These are phyloP conservation scores for Boletus mariae DNA, from an alignment of 1,284 basidiomycete species.

Conservation along the genomic window DNA sequence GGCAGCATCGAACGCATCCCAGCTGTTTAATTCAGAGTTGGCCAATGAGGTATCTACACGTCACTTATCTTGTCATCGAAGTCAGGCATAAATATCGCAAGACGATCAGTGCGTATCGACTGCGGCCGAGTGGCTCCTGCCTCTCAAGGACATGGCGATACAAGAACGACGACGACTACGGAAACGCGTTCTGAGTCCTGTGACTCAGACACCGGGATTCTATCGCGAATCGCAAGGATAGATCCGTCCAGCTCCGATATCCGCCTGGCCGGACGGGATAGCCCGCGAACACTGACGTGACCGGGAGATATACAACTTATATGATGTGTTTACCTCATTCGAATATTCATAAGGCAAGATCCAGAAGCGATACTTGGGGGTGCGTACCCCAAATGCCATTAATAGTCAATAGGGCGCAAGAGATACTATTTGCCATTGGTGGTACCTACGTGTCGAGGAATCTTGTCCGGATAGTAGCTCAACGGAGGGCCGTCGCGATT, in stretches of 20 bases:
- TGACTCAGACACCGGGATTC: neutral
- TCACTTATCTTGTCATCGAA: neutral
- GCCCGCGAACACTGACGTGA: neutral
- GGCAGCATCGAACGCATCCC: neutral
- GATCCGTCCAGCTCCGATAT: constrained; percentile 13
- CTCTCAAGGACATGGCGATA: neutral
- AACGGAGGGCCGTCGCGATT: constrained; percentile 16
- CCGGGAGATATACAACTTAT: neutral
- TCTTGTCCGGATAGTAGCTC: neutral
- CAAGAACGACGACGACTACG: neutral
- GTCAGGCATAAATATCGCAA: neutral
- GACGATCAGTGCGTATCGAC: neutral
- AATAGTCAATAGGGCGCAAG: neutral
- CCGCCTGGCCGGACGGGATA: constrained; percentile 2
- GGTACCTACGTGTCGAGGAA: neutral
- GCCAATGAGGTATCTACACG: constrained; percentile 1
- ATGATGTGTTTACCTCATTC: constrained; percentile 11
- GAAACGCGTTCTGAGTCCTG: neutral
- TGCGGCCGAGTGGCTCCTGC: neutral
- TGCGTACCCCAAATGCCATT: constrained; percentile 12
- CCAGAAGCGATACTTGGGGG: constrained; percentile 1
- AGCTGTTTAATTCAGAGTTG: neutral
- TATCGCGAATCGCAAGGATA: constrained; percentile 2
- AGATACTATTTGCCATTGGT: constrained; percentile 9
- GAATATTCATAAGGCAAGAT: neutral